A percentile compares a stretch with the other conserved stretches of the same genome.
phyloP scores from a whole-genome alignment of 306 rosid species.

The Corylus avellana region DNA sequence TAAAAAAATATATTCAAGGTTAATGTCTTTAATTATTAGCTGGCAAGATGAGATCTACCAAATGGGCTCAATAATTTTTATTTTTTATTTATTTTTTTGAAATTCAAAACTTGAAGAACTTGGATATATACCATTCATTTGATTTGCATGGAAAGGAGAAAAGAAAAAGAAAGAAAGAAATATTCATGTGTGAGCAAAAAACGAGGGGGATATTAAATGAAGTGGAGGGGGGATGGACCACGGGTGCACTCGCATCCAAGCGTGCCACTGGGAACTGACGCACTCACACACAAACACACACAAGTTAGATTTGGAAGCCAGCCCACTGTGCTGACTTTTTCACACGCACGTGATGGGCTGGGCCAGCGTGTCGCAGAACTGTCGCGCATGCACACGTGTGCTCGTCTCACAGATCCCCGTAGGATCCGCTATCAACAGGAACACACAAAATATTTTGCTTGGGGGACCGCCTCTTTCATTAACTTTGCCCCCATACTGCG shows the following conservation, averaged over 20 bases:
- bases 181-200: not conserved
- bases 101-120: not conserved
- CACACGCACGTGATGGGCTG: conserved; percentile 71
- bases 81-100: not conserved
- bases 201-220: not conserved
- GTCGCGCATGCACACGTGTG: conserved; percentile 87
- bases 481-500: conserved; percentile 47
- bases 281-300: not conserved
- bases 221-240: conserved; percentile 16
- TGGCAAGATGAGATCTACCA: too few species aligned
- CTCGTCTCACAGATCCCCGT: conserved; percentile 44
- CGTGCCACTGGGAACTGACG: conserved; percentile 14
- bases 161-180: not conserved
- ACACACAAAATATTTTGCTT: conserved; percentile 10
- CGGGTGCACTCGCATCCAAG: conserved; percentile 19
- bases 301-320: conserved; percentile 23
- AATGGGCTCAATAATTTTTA: too few species aligned
- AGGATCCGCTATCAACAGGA: conserved; percentile 41
- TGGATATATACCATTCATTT: not conserved
- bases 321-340: conserved; percentile 12
- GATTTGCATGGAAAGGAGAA: not conserved
- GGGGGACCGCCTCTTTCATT: conserved; percentile 45
- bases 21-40: too few species aligned
- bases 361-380: conserved; percentile 49
- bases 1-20: too few species aligned